A percentile compares a stretch with the other conserved stretches of the same genome.
These are phyloP conservation scores for Blumeriella jaapii DNA, from an alignment of 2,329 filamentous ascomycete species.

Conservation along the genomic window DNA sequence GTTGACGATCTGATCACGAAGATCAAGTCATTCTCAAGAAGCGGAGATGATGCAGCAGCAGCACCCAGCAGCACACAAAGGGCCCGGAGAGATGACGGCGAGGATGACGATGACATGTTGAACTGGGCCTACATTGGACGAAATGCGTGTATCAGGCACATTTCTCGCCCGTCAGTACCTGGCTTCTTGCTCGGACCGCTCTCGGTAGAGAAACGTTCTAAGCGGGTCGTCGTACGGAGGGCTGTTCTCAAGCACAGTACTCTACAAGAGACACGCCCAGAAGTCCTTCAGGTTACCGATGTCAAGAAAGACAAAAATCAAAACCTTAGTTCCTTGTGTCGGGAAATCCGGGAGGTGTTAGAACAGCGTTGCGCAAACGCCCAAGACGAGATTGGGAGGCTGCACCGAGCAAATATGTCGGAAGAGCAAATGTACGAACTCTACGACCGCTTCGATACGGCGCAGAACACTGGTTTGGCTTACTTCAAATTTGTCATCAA, in stretches of 20 bases:
- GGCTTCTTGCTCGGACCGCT: slow-evolving; percentile 83
- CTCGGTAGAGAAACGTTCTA: slow-evolving; percentile 74
- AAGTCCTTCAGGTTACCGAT: slow-evolving; percentile 65
- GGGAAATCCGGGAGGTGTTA: slow-evolving; percentile 47
- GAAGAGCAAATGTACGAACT: slow-evolving; percentile 37
- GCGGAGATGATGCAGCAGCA: slow-evolving; percentile 44
- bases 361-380: neutral
- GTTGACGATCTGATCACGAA: slow-evolving; percentile 87
- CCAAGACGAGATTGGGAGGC: slow-evolving; percentile 7
- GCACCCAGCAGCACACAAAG: slow-evolving; percentile 33
- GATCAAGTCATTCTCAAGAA: slow-evolving; percentile 76
- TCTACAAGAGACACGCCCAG: slow-evolving; percentile 60
- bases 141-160: slow-evolving; percentile 61
- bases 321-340: slow-evolving; percentile 68
- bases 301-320: slow-evolving; percentile 64
- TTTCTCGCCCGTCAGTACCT: slow-evolving; percentile 62
- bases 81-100: slow-evolving; percentile 44
- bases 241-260: slow-evolving; percentile 55
- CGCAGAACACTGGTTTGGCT: slow-evolving; percentile 56
- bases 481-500: slow-evolving; percentile 85
- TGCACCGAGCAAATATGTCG: slow-evolving; percentile 35
- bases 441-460: slow-evolving; percentile 55
- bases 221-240: slow-evolving; percentile 58
- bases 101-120: slow-evolving; percentile 62
- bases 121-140: slow-evolving; percentile 81